phyloP scores from a whole-genome alignment of 768 basidiomycete genomes.

The Suillus weaverae region DNA sequence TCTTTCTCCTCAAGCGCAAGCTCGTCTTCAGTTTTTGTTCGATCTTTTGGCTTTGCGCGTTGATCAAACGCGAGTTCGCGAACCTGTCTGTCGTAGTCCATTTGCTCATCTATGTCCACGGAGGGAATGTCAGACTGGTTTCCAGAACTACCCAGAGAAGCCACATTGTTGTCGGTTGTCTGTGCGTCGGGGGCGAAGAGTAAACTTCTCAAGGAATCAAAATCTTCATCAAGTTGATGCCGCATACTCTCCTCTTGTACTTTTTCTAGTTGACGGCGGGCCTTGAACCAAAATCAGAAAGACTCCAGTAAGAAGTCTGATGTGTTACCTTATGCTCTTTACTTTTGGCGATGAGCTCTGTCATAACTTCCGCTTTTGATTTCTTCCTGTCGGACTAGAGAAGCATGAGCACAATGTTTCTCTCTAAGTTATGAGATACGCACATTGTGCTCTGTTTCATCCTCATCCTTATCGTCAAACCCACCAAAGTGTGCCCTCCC shows the following conservation, averaged over 20 bases:
- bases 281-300: slow-evolving; percentile 48
- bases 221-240: slow-evolving; percentile 85
- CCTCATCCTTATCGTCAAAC: slow-evolving; percentile 69
- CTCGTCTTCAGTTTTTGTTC: slow-evolving; percentile 97
- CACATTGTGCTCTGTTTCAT: slow-evolving; percentile 52
- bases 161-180: slow-evolving; percentile 38
- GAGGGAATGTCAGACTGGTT: background rate
- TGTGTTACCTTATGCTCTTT: slow-evolving; percentile 84
- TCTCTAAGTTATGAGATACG: slow-evolving; percentile 19
- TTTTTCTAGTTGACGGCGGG: slow-evolving; percentile 83
- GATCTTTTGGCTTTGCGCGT: slow-evolving; percentile 89
- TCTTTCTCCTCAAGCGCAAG: slow-evolving; percentile 86
- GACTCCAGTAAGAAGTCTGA: background rate
- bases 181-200: slow-evolving; percentile 61
- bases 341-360: slow-evolving; percentile 95
- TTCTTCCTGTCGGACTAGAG: slow-evolving; percentile 81
- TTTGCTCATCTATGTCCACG: slow-evolving; percentile 40
- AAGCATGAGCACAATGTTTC: slow-evolving; percentile 5
- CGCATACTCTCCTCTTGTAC: slow-evolving; percentile 85
- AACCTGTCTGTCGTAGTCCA: slow-evolving; percentile 90
- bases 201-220: slow-evolving; percentile 75
- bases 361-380: slow-evolving; percentile 95
- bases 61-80: slow-evolving; percentile 92
- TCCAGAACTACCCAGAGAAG: slow-evolving; percentile 29
- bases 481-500: slow-evolving; percentile 81